Conservation (phyloP, 371 early-diverging fungal genomes). For the Coemansia sp. region DNA sequence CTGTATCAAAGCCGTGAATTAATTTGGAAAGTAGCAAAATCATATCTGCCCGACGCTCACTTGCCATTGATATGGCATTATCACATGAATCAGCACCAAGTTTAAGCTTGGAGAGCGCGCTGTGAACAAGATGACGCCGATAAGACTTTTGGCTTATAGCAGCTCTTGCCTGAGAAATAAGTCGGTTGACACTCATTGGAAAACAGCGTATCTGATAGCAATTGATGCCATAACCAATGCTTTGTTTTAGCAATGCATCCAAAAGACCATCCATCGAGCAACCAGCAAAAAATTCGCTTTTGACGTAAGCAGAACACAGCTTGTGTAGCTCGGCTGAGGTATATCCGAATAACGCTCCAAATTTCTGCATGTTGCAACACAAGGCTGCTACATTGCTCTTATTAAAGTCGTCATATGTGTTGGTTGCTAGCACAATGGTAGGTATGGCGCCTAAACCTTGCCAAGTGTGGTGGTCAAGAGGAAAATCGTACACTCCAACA, state of each 20-base stretch:
- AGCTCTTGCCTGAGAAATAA: neutral
- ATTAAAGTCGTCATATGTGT: neutral
- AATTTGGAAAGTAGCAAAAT: conserved; percentile 1
- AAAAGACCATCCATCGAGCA: neutral
- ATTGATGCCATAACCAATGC: neutral
- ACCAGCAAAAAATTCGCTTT: neutral
- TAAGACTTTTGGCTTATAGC: neutral
- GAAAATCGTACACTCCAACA: neutral
- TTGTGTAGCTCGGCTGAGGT: conserved; percentile 1
- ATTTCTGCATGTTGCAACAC: neutral
- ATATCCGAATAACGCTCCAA: conserved; percentile 6
- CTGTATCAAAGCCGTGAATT: conserved; percentile 3
- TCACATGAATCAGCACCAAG: neutral
- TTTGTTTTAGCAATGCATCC: neutral
- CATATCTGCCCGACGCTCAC: neutral
- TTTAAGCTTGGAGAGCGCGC: neutral
- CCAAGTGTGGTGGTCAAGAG: neutral
- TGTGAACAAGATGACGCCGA: neutral
- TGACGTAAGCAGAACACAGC: neutral
- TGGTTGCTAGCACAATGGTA: neutral
- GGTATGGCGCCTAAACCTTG: neutral
- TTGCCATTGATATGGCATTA: neutral
- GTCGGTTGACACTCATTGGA: neutral
- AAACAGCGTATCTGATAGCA: neutral
- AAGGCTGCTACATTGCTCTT: neutral